phyloP scores from a whole-genome alignment of 805 yeast species.

The Citeromyces nyonsensis region DNA sequence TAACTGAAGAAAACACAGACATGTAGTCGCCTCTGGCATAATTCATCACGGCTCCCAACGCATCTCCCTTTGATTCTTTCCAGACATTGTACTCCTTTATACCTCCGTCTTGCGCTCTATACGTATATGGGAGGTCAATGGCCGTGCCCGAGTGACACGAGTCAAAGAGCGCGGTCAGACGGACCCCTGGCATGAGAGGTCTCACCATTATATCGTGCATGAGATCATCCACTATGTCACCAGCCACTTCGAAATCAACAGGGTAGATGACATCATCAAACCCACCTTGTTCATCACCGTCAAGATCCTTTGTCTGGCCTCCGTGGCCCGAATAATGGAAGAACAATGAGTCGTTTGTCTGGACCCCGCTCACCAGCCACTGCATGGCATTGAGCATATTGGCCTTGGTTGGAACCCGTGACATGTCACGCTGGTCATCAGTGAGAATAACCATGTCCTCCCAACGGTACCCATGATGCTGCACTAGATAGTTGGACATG shows the following conservation, averaged over 20 bases:
- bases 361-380: constrained; percentile 58
- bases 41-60: constrained; percentile 33
- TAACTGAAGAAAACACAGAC: constrained; percentile 25
- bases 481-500: constrained; percentile 23
- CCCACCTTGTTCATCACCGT: constrained; percentile 68
- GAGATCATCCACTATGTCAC: constrained; percentile 52
- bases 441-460: constrained; percentile 39
- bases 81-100: constrained; percentile 57
- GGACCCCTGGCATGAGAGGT: constrained; percentile 48
- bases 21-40: constrained; percentile 37
- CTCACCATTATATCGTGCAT: constrained; percentile 48
- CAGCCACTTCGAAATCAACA: constrained; percentile 45
- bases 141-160: constrained; percentile 72
- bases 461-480: constrained; percentile 23
- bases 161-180: constrained; percentile 61
- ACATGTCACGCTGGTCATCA: constrained; percentile 28
- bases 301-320: constrained; percentile 43
- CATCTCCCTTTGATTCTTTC: constrained; percentile 50
- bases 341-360: constrained; percentile 59
- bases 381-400: constrained; percentile 59
- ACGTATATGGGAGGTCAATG: constrained; percentile 56
- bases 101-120: constrained; percentile 54
- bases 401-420: constrained; percentile 38
- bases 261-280: constrained; percentile 63
- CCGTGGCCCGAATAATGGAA: constrained; percentile 78